Conservation (phyloP, 495 filamentous ascomycete species). For the Penicillium bialowiezense region DNA sequence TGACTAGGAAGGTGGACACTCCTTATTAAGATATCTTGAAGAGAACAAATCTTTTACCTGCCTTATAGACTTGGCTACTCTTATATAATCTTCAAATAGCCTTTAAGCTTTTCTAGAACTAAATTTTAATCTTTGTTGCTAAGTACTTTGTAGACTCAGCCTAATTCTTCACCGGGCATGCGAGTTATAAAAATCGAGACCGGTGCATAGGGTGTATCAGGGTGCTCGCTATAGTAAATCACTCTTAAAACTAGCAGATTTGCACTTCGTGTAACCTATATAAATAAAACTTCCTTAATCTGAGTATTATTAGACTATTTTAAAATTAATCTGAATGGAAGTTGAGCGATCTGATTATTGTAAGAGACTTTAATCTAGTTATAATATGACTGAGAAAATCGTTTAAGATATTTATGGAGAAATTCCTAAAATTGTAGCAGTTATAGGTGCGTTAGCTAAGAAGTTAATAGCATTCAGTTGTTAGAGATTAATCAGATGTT, state of each 20-base stretch:
- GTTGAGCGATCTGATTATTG: constrained; percentile 27
- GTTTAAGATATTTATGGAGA: constrained; percentile 13
- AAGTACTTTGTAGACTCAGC: constrained; percentile 22
- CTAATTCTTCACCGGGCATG: constrained; percentile 27
- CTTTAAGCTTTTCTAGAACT: constrained; percentile 19
- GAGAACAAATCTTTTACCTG: constrained; percentile 13
- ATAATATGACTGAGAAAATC: constrained; percentile 24
- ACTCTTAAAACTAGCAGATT: constrained; percentile 30
- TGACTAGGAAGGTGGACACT: constrained; percentile 21
- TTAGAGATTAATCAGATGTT: constrained; percentile 1
- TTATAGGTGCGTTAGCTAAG: constrained; percentile 11
- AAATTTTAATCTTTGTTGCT: constrained; percentile 19
- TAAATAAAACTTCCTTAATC: constrained; percentile 32
- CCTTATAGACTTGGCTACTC: constrained; percentile 19
- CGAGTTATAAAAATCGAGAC: constrained; percentile 38
- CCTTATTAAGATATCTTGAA: constrained; percentile 11
- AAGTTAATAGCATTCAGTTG: constrained; percentile 19
- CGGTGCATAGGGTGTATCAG: constrained; percentile 28
- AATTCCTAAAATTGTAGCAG: constrained; percentile 24
- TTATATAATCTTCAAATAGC: constrained; percentile 18
- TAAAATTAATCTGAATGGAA: constrained; percentile 29
- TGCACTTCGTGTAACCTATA: constrained; percentile 24
- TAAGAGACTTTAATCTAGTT: constrained; percentile 23
- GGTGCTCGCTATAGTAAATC: constrained; percentile 36
- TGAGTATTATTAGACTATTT: constrained; percentile 37